phyloP scores from a whole-genome alignment of 805 yeast genomes.

The Suhomyces prunicola region DNA sequence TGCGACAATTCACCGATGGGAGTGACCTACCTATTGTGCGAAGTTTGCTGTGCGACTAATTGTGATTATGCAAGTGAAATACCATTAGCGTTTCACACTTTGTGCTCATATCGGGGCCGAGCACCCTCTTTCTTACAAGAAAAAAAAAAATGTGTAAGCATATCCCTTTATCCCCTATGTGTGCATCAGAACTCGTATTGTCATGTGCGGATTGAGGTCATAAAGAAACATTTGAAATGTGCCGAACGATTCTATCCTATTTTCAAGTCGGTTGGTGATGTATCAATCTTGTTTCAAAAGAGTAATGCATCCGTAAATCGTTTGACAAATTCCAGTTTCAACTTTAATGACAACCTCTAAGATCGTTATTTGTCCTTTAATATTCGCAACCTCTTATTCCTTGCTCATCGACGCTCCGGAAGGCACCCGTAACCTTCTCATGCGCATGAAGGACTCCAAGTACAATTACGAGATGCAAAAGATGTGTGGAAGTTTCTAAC shows the following conservation, averaged over 20 bases:
- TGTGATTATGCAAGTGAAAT: not conserved
- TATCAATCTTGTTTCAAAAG: not conserved
- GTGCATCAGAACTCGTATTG: not conserved
- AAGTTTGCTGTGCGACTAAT: not conserved
- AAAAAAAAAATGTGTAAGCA: not conserved
- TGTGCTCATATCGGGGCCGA: not conserved
- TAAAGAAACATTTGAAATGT: not conserved
- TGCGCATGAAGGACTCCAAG: not conserved
- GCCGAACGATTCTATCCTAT: not conserved
- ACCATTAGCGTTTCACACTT: not conserved
- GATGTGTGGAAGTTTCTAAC: not conserved
- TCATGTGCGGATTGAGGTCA: not conserved
- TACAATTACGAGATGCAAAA: not conserved
- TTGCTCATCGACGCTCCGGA: not conserved
- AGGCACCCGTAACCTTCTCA: not conserved
- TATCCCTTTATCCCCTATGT: not conserved
- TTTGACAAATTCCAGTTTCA: not conserved
- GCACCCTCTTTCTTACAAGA: not conserved
- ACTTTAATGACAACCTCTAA: not conserved
- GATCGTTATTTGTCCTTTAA: not conserved
- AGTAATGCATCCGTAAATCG: not conserved
- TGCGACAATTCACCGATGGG: not conserved
- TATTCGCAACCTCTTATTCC: not conserved
- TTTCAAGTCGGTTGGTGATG: not conserved
- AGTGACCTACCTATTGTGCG: not conserved